Evolutionary conservation across 1,284 basidiomycete genomes (phyloP).

Genomic region (Fomitopsis pinicola): DNA sequence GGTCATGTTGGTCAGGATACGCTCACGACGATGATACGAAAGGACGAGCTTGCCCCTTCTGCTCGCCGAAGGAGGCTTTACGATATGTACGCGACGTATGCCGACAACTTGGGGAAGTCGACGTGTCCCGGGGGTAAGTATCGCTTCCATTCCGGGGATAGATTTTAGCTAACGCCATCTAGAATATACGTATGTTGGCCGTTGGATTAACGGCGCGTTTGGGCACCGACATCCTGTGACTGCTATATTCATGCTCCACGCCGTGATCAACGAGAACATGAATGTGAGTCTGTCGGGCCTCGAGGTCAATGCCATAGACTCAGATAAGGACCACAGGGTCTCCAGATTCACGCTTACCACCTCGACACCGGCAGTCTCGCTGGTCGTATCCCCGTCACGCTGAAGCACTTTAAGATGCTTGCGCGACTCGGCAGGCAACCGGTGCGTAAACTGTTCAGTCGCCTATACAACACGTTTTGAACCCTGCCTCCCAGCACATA

Average conservation of each 20-base stretch:
- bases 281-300: slow-evolving; percentile 33
- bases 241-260: slow-evolving; percentile 68
- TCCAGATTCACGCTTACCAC: slow-evolving; percentile 10
- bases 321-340: not conserved
- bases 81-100: slow-evolving; percentile 35
- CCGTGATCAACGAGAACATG: slow-evolving; percentile 58
- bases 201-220: slow-evolving; percentile 53
- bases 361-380: not conserved
- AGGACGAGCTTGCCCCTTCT: slow-evolving; percentile 58
- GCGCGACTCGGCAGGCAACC: slow-evolving; percentile 54
- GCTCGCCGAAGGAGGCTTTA: slow-evolving; percentile 49
- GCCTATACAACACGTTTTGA: not conserved
- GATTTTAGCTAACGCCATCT: not conserved
- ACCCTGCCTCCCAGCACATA: slow-evolving; percentile 36
- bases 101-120: slow-evolving; percentile 41
- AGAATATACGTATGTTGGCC: slow-evolving; percentile 57
- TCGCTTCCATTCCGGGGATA: not conserved
- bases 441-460: slow-evolving; percentile 32
- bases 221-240: slow-evolving; percentile 51
- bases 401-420: slow-evolving; percentile 70
- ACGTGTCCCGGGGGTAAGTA: slow-evolving; percentile 51
- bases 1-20: slow-evolving; percentile 64
- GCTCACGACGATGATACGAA: slow-evolving; percentile 61
- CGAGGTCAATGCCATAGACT: not conserved
- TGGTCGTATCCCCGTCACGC: slow-evolving; percentile 59